Conservation (phyloP, 2,329 filamentous ascomycete genomes). For the Neospermospora avenae region DNA sequence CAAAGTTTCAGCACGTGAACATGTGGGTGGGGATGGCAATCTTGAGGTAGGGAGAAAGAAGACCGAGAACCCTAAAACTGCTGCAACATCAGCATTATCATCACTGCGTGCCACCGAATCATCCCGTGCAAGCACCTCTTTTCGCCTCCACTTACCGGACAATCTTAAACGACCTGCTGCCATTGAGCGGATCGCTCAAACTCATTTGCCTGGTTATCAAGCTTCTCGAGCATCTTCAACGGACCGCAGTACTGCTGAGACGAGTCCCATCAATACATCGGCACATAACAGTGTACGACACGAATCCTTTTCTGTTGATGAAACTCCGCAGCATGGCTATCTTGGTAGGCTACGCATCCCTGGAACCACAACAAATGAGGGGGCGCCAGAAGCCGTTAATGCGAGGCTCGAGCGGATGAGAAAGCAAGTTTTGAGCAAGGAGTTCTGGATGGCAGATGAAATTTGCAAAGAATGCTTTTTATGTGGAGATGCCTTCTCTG, state of each 20-base stretch:
- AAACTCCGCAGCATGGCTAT: conserved; percentile 37
- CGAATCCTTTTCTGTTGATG: conserved; percentile 51
- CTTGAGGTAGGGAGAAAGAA: conserved; percentile 30
- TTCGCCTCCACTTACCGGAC: conserved; percentile 29
- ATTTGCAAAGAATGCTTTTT: conserved; percentile 97
- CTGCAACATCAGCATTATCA: conserved; percentile 30
- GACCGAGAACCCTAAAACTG: conserved; percentile 32
- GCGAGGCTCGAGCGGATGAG: conserved; percentile 68
- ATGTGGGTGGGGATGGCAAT: conserved; percentile 25
- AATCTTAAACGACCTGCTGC: conserved; percentile 35
- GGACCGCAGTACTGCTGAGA: conserved; percentile 54
- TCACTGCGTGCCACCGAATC: conserved; percentile 33
- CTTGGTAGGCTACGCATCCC: conserved; percentile 50
- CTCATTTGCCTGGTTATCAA: conserved; percentile 44
- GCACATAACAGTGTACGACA: conserved; percentile 57
- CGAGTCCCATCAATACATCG: conserved; percentile 55
- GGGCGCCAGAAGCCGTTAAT: conserved; percentile 56
- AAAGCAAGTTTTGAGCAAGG: conserved; percentile 84
- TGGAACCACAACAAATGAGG: conserved; percentile 54
- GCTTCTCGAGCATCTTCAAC: conserved; percentile 56
- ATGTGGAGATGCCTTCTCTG: conserved; percentile 85
- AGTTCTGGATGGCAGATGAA: conserved; percentile 99
- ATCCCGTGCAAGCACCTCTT: conserved; percentile 31
- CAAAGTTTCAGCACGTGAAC: conserved; percentile 5
- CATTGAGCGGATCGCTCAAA: conserved; percentile 40